A percentile compares a stretch with the other conserved stretches of the same genome.
Evolutionary conservation across 768 basidiomycete genomes (phyloP).

Genomic region (Rhodocollybia butyracea): DNA sequence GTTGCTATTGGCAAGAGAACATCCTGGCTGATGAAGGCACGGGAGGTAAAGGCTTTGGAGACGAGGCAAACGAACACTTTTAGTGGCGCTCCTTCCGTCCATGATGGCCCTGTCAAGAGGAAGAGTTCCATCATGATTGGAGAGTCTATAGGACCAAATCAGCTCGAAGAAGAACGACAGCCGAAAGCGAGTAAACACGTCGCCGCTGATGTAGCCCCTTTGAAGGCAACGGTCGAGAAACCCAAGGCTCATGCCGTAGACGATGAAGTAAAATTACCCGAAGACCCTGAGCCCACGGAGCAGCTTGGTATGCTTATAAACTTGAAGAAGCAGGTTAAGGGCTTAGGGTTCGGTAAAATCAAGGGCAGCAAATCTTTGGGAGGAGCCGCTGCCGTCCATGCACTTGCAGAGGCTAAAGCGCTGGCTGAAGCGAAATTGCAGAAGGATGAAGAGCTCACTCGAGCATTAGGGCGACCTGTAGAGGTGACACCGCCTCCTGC

Average conservation of each 20-base stretch:
- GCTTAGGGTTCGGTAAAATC: constrained; percentile 55
- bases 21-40: constrained; percentile 78
- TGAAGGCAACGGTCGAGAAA: constrained; percentile 12
- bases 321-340: constrained; percentile 72
- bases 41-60: constrained; percentile 70
- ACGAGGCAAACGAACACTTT: constrained; percentile 30
- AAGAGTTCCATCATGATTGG: constrained; percentile 57
- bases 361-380: constrained; percentile 65
- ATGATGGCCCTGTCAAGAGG: constrained; percentile 43
- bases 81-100: constrained; percentile 10
- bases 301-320: constrained; percentile 57
- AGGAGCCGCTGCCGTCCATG: constrained; percentile 47
- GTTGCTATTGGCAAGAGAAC: constrained; percentile 58
- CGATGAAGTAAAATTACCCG: constrained; percentile 20
- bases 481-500: background rate
- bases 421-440: constrained; percentile 65
- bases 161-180: constrained; percentile 40
- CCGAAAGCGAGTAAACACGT: constrained; percentile 47
- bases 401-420: constrained; percentile 65
- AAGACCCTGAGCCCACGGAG: constrained; percentile 11
- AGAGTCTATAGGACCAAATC: constrained; percentile 12
- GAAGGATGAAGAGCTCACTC: constrained; percentile 34
- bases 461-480: constrained; percentile 8
- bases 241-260: constrained; percentile 5
- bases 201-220: constrained; percentile 30